These are phyloP conservation scores for Leptographium radiaticola DNA, from an alignment of 2,329 filamentous ascomycete species.

Conservation along the genomic window DNA sequence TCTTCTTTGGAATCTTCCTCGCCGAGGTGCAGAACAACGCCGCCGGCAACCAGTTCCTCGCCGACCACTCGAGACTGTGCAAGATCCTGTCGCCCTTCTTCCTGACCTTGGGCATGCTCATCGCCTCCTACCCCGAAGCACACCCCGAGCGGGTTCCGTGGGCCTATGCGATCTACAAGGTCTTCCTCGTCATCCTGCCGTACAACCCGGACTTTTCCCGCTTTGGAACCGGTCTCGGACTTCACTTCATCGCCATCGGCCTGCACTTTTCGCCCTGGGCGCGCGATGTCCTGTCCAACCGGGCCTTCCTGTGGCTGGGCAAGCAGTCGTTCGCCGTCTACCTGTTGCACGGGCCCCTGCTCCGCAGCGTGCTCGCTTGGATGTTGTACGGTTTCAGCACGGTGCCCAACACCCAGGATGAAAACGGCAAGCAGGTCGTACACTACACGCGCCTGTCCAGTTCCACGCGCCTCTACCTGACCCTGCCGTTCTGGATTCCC, in stretches of 20 bases:
- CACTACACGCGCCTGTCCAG: conserved; percentile 18
- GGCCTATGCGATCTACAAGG: conserved; percentile 31
- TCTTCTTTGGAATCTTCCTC: conserved; percentile 49
- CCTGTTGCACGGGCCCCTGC: conserved; percentile 47
- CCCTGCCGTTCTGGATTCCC: conserved; percentile 31
- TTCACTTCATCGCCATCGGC: conserved; percentile 32
- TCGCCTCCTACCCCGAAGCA: conserved; percentile 48
- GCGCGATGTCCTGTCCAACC: conserved; percentile 39
- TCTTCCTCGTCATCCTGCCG: conserved; percentile 31
- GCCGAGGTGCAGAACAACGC: conserved; percentile 43
- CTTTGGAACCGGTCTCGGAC: conserved; percentile 24
- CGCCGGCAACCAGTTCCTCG: conserved; percentile 32
- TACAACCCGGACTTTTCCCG: conserved; percentile 31
- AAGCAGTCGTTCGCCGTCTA: conserved; percentile 53
- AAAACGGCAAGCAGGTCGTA: conserved; percentile 18
- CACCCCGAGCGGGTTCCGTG: conserved; percentile 39
- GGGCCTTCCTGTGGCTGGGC: conserved; percentile 46
- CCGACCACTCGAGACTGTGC: conserved; percentile 28
- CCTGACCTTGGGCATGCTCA: conserved; percentile 37
- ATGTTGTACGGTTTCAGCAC: conserved; percentile 37
- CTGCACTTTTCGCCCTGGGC: conserved; percentile 37
- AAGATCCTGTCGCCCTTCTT: conserved; percentile 33
- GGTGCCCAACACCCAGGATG: conserved; percentile 22
- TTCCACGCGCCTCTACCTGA: conserved; percentile 22
- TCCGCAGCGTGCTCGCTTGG: conserved; percentile 47